phyloP scores from a whole-genome alignment of 768 basidiomycete species.

The Rhizopogon vulgaris region DNA sequence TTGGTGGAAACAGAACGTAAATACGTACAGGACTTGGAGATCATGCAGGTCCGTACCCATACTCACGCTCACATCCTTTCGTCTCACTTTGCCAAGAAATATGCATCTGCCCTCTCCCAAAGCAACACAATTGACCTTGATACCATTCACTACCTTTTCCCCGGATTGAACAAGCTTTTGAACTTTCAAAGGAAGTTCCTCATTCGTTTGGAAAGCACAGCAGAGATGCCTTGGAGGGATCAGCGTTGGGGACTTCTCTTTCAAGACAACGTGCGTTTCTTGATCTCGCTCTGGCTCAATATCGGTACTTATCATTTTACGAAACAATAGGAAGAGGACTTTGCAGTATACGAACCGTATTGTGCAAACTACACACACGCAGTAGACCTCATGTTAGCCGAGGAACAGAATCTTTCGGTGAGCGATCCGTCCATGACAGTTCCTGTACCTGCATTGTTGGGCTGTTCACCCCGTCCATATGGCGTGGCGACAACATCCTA shows the following conservation, averaged over 20 bases:
- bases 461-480: constrained; percentile 10
- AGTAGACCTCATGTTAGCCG: constrained; percentile 75
- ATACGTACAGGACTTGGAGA: constrained; percentile 94
- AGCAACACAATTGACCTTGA: constrained; percentile 87
- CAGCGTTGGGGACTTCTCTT: constrained; percentile 88
- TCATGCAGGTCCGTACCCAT: constrained; percentile 73
- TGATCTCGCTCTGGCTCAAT: constrained; percentile 17
- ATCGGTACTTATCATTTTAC: constrained; percentile 4
- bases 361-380: constrained; percentile 93
- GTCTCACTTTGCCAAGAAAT: constrained; percentile 54
- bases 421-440: constrained; percentile 25
- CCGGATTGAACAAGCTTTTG: constrained; percentile 87
- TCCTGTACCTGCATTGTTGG: neutral
- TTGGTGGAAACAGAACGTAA: constrained; percentile 93
- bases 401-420: constrained; percentile 83
- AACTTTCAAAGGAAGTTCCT: constrained; percentile 96
- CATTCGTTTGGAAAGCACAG: constrained; percentile 81
- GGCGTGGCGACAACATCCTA: constrained; percentile 19
- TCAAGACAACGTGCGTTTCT: constrained; percentile 64
- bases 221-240: constrained; percentile 74
- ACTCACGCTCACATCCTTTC: constrained; percentile 3
- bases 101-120: constrained; percentile 76
- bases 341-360: constrained; percentile 94
- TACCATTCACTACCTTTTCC: constrained; percentile 93
- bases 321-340: constrained; percentile 85